Percentiles rank a stretch among this genome's conserved stretches.
phyloP scores from a whole-genome alignment of 441 rosid species.

The Lagerstroemia fauriei region DNA sequence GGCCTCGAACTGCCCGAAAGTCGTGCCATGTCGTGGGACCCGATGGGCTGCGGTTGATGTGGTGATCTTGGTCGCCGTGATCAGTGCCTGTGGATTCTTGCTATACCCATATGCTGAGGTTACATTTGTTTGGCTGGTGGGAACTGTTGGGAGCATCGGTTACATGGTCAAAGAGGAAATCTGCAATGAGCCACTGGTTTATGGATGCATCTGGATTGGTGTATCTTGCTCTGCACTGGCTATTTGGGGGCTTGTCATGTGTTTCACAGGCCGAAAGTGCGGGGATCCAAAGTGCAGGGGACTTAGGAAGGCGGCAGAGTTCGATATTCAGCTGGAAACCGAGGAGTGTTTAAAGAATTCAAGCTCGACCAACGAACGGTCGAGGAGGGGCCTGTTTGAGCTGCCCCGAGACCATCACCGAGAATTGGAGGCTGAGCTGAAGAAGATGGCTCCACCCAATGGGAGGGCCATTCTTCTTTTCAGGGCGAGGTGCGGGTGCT shows the following conservation, averaged over 20 bases:
- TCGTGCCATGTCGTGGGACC: constrained; percentile 58
- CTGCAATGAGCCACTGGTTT: constrained; percentile 54
- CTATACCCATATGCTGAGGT: constrained; percentile 62
- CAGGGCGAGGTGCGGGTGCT: constrained; percentile 79
- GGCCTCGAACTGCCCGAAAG: constrained; percentile 38
- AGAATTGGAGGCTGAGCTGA: constrained; percentile 75
- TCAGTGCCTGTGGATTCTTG: constrained; percentile 68
- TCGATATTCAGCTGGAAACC: constrained; percentile 87
- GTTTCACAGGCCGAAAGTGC: constrained; percentile 59
- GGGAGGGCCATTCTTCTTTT: constrained; percentile 80
- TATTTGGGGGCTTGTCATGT: constrained; percentile 56
- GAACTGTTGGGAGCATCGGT: constrained; percentile 42
- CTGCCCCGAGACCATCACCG: constrained; percentile 72
- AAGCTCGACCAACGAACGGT: constrained; percentile 38
- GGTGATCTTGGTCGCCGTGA: constrained; percentile 65
- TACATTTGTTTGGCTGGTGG: constrained; percentile 40
- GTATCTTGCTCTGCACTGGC: constrained; percentile 58
- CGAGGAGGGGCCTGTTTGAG: constrained; percentile 60
- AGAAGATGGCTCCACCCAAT: constrained; percentile 87
- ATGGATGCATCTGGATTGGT: constrained; percentile 60
- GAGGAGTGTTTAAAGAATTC: constrained; percentile 80
- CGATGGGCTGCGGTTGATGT: constrained; percentile 72
- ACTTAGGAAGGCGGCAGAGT: constrained; percentile 71
- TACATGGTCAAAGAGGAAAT: constrained; percentile 64
- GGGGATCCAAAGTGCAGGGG: constrained; percentile 77